Evolutionary conservation across 2,329 filamentous ascomycete genomes (phyloP).

Genomic region (Cytospora schulzeri): DNA sequence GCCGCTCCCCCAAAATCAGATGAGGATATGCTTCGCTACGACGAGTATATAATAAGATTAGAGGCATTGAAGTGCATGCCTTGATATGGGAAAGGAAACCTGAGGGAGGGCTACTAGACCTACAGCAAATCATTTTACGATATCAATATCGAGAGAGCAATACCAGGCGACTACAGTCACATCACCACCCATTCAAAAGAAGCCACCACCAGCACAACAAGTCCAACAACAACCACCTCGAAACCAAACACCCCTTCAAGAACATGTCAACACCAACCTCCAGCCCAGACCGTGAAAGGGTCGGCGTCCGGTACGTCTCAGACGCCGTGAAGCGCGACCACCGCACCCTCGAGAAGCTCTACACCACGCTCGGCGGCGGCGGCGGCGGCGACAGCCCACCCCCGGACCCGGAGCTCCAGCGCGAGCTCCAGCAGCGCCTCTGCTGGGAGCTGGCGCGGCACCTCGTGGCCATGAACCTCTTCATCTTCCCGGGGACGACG

Average conservation of each 20-base stretch:
- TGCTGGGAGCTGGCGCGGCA: constrained; percentile 25
- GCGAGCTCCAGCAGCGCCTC: constrained; percentile 9
- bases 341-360: constrained; percentile 19
- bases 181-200: background rate
- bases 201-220: background rate
- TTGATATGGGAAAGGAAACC: background rate
- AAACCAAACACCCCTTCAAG: background rate
- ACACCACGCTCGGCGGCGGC: background rate
- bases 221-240: background rate
- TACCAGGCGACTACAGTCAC: background rate
- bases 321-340: constrained; percentile 26
- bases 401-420: background rate
- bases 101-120: constrained; percentile 7
- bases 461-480: constrained; percentile 19
- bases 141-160: background rate
- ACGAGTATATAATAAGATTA: background rate
- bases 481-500: constrained; percentile 23
- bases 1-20: background rate
- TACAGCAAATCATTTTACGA: background rate
- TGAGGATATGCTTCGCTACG: constrained; percentile 4
- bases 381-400: background rate
- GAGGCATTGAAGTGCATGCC: background rate
- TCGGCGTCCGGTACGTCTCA: constrained; percentile 26
- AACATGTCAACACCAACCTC: constrained; percentile 4
- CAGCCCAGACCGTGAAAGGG: background rate